Percentiles rank a stretch among this genome's conserved stretches.
Evolutionary conservation across 2,329 filamentous ascomycete genomes (phyloP).

Genomic region (Ophiocordyceps sinensis): DNA sequence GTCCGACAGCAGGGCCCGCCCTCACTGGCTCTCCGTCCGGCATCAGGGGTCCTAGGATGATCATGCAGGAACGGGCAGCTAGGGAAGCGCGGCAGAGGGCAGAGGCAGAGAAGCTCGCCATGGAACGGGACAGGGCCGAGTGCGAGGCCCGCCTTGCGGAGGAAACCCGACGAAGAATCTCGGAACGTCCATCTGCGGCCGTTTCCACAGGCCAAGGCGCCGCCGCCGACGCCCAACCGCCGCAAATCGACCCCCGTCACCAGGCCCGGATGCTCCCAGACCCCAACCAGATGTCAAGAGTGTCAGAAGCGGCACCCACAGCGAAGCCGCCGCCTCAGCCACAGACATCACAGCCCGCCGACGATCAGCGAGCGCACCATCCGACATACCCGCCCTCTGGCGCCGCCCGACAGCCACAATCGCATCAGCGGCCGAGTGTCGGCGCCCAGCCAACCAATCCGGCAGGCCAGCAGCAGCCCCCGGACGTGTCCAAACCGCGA

Average conservation of each 20-base stretch:
- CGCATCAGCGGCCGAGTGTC: constrained; percentile 5
- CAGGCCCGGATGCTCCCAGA: constrained; percentile 13
- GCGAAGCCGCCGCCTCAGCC: constrained; percentile 6
- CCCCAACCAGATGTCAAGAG: constrained; percentile 8
- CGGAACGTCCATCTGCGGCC: constrained; percentile 45
- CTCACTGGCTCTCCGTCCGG: constrained; percentile 44
- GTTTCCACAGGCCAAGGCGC: constrained; percentile 24
- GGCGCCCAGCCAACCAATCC: constrained; percentile 6
- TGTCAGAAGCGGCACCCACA: constrained; percentile 2
- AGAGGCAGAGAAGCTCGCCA: constrained; percentile 42
- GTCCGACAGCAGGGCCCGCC: constrained; percentile 32
- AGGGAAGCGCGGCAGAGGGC: constrained; percentile 59
- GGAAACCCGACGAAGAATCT: constrained; percentile 40
- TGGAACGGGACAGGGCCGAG: constrained; percentile 43
- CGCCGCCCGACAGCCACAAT: constrained; percentile 3
- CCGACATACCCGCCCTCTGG: constrained; percentile 3
- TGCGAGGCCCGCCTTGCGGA: constrained; percentile 39
- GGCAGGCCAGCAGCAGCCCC: constrained; percentile 7
- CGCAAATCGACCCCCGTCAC: constrained; percentile 17
- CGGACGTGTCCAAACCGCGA: constrained; percentile 25
- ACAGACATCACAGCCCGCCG: constrained; percentile 3
- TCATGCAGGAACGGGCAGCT: constrained; percentile 76
- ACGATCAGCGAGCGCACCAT: constrained; percentile 1
- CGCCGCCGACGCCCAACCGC: constrained; percentile 15
- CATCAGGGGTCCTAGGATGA: constrained; percentile 73